Percentiles rank a stretch among this genome's conserved stretches.
These are phyloP conservation scores for Trichophyton verrucosum DNA, from an alignment of 2,329 filamentous ascomycete genomes.

Conservation along the genomic window DNA sequence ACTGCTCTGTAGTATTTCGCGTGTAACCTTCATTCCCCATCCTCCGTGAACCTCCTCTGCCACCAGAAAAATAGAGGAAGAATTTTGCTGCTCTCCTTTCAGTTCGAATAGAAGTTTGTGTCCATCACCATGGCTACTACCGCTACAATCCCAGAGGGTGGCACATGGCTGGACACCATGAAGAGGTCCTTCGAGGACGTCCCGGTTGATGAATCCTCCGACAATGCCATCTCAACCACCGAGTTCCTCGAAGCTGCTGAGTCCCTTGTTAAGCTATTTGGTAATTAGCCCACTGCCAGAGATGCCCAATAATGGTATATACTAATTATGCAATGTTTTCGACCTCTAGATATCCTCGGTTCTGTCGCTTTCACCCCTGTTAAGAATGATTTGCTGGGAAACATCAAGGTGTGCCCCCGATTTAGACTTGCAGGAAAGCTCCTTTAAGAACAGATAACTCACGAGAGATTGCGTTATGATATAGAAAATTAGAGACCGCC, in stretches of 20 bases:
- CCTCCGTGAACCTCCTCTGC: neutral
- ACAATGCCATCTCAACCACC: slow-evolving; percentile 65
- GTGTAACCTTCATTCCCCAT: neutral
- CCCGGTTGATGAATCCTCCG: slow-evolving; percentile 57
- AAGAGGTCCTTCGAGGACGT: slow-evolving; percentile 77
- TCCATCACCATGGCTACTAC: slow-evolving; percentile 40
- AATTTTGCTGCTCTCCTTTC: neutral
- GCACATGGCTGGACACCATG: slow-evolving; percentile 76
- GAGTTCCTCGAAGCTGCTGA: slow-evolving; percentile 89
- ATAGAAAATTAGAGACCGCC: slow-evolving; percentile 73
- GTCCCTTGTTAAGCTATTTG: slow-evolving; percentile 75
- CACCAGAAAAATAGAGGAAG: neutral
- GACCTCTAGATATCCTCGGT: slow-evolving; percentile 43
- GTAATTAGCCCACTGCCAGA: slow-evolving; percentile 33
- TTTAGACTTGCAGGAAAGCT: neutral
- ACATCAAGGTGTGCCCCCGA: slow-evolving; percentile 62
- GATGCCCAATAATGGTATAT: neutral
- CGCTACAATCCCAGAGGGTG: slow-evolving; percentile 45
- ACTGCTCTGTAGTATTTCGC: neutral
- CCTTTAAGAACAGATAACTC: neutral
- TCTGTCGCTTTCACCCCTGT: slow-evolving; percentile 73
- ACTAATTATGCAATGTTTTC: neutral
- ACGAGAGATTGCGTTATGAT: neutral
- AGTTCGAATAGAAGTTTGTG: neutral
- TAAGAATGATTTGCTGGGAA: slow-evolving; percentile 81